Evolutionary conservation across 129 eudicot genomes (phyloP).

Genomic region (Heracleum sosnowskyi): DNA sequence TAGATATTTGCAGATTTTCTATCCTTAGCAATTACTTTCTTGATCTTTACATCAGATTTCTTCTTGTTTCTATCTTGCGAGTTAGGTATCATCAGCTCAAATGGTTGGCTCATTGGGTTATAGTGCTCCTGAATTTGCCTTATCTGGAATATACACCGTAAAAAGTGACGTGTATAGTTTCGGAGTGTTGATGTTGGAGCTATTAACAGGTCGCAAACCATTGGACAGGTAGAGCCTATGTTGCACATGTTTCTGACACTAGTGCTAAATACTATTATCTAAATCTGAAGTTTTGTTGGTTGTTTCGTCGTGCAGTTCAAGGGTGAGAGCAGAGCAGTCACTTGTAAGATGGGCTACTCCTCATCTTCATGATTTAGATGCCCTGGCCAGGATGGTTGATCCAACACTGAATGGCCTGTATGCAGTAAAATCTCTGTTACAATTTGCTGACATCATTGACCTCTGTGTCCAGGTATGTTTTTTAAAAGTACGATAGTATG

Average conservation of each 20-base stretch:
- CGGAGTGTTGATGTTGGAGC: slow-evolving; percentile 97
- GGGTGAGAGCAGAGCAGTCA: slow-evolving; percentile 79
- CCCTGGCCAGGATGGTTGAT: slow-evolving; percentile 87
- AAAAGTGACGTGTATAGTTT: slow-evolving; percentile 94
- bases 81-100: slow-evolving; percentile 70
- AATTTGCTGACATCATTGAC: slow-evolving; percentile 91
- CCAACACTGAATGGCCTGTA: slow-evolving; percentile 81
- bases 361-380: slow-evolving; percentile 97
- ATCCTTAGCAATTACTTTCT: neutral
- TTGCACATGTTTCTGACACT: slow-evolving; percentile 27
- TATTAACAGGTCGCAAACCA: slow-evolving; percentile 81
- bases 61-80: slow-evolving; percentile 11
- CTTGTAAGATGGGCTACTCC: slow-evolving; percentile 97
- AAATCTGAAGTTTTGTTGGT: neutral
- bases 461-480: slow-evolving; percentile 86
- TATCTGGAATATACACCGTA: slow-evolving; percentile 82
- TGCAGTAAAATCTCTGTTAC: slow-evolving; percentile 84
- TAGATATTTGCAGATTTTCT: neutral
- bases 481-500: neutral
- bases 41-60: neutral
- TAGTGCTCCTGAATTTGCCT: slow-evolving; percentile 90
- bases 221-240: slow-evolving; percentile 56
- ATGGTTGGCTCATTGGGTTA: slow-evolving; percentile 85
- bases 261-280: neutral
- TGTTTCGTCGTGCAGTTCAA: slow-evolving; percentile 37